Evolutionary conservation across 2,329 filamentous ascomycete genomes (phyloP).

Genomic region (Lachnellula subtilissima): DNA sequence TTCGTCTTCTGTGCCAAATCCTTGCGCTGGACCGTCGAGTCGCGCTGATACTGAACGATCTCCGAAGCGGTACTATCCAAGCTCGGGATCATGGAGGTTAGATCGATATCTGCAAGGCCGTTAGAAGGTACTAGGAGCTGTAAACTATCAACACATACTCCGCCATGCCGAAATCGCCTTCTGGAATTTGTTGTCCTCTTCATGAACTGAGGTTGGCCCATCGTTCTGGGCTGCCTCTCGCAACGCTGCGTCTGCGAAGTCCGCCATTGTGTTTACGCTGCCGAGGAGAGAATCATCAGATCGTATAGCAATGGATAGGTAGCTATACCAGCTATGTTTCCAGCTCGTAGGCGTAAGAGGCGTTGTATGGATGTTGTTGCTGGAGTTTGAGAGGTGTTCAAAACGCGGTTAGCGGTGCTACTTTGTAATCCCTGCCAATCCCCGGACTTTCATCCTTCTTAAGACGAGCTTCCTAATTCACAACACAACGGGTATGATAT

Average conservation of each 20-base stretch:
- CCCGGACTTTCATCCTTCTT: too few relatives aligned
- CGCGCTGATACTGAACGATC: conserved; percentile 86
- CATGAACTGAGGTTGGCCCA: conserved; percentile 27
- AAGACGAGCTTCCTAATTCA: too few relatives aligned
- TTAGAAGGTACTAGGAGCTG: conserved; percentile 10
- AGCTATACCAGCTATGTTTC: not conserved
- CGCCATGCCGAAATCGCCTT: conserved; percentile 94
- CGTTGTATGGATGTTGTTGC: not conserved
- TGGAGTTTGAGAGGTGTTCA: not conserved
- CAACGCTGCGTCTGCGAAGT: conserved; percentile 24
- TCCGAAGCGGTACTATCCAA: conserved; percentile 94
- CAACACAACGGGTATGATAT: too few relatives aligned
- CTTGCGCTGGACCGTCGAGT: conserved; percentile 93
- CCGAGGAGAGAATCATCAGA: conserved; percentile 16
- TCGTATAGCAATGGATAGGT: not conserved
- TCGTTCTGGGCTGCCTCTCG: conserved; percentile 16
- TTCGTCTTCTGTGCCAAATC: conserved; percentile 99
- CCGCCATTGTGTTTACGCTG: conserved; percentile 24
- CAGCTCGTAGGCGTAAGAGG: too few relatives aligned
- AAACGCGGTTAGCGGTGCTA: too few relatives aligned
- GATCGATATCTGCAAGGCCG: conserved; percentile 66
- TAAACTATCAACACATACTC: conserved; percentile 50
- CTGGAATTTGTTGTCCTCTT: conserved; percentile 88
- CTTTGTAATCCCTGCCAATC: too few relatives aligned
- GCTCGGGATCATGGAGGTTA: conserved; percentile 75